Percentiles rank a stretch among this genome's conserved stretches.
Conservation (phyloP, 768 basidiomycete genomes). For the Imleria badia region DNA sequence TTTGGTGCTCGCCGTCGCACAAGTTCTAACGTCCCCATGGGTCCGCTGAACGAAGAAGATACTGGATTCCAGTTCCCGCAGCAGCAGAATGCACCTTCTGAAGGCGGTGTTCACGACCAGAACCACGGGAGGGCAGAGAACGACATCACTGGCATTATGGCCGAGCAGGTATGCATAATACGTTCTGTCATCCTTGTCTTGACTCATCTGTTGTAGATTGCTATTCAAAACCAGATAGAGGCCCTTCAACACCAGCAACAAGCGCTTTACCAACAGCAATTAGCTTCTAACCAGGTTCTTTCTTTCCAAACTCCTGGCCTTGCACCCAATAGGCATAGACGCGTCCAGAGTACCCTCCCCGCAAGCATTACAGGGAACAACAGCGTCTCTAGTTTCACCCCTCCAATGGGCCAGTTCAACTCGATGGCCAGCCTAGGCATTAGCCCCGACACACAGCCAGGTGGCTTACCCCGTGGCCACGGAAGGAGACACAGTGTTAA, state of each 20-base stretch:
- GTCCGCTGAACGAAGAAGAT: constrained; percentile 79
- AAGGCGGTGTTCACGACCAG: constrained; percentile 33
- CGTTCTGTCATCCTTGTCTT: neutral
- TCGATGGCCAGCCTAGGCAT: constrained; percentile 50
- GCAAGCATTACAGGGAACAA: constrained; percentile 49
- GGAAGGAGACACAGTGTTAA: constrained; percentile 91
- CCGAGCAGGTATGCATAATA: constrained; percentile 74
- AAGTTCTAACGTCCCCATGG: constrained; percentile 54
- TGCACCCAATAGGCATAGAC: constrained; percentile 71
- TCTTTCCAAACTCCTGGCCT: constrained; percentile 78
- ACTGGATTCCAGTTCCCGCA: constrained; percentile 82
- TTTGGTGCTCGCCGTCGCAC: constrained; percentile 69
- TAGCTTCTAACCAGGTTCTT: constrained; percentile 83
- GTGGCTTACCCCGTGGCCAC: constrained; percentile 76
- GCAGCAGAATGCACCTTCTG: constrained; percentile 42
- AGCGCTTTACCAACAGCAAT: constrained; percentile 84
- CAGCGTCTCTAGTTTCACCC: constrained; percentile 30
- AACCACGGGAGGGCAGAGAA: constrained; percentile 59
- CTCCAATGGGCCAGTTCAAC: constrained; percentile 65
- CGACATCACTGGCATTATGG: constrained; percentile 89
- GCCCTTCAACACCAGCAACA: constrained; percentile 89
- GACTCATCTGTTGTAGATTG: constrained; percentile 55
- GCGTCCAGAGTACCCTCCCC: constrained; percentile 84
- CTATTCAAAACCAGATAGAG: constrained; percentile 88
- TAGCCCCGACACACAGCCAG: constrained; percentile 62